Base-by-base conservation (phyloP, 1,284 basidiomycete genomes). In the Tylopilus orsonianus region DNA sequence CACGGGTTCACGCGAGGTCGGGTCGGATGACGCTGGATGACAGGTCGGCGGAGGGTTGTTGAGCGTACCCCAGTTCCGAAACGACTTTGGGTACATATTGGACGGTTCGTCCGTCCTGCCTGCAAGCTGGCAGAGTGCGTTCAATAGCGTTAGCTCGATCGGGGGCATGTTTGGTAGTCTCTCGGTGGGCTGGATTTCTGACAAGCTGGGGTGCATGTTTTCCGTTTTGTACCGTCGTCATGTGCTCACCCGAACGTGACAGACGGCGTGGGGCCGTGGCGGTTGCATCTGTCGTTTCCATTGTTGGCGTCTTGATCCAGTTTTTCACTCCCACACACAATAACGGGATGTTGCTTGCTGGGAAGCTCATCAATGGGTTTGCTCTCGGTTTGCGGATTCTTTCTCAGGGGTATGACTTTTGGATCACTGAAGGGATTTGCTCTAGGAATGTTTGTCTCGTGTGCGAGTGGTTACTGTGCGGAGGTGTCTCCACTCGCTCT, bases 91-190 rank as follows among this genome's bases (percentile, higher is more conserved):
- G 8, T 56, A 56, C 40, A 0, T 50, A 2, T 34, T 12, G 9
- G 22, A 39, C 2, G 46, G 48, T 1, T 29, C 50, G 10, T 41
- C 50, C 2, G 30, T 64, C 19, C 53, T 64, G n/a, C 41, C 59
- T n/a, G 62, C 61, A 0, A 59, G 52, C 24, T 64, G 61, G 65
- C 65, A 67, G 34, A 64, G 61, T 8, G 61, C 63, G 1, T 64
- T 64, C 42, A 64, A 62, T 23, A 56, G 59, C 9, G 49, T 56
- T 35, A 62, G 59, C 27, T 54, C 53, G 0, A 58, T 64, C 20
- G 59, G 61, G 6, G 59, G 56, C 9, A 64, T 64, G 59, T 56
- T 56, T 46, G 65, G 62, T 1, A 52, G 61, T 16, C 55, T 62
- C 19, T 56, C 50, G 8, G 39, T 64, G 27, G 65, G 62, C n/a